Evolutionary conservation across 345 rosid species (phyloP).

Genomic region (Clarkia xantiana): DNA sequence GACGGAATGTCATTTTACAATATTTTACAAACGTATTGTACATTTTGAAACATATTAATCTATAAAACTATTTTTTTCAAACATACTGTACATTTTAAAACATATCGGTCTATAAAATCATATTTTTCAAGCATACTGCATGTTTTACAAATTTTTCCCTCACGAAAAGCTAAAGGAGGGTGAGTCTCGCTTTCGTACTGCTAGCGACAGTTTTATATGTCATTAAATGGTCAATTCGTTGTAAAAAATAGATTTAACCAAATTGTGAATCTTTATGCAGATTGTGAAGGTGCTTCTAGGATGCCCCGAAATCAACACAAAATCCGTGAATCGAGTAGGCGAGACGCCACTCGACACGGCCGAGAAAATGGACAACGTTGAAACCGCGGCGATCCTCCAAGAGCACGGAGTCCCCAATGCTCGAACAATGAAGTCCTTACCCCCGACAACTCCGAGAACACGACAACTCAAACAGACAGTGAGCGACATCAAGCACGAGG

Average conservation of each 20-base stretch:
- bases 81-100: no score
- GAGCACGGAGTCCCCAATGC: conserved; percentile 8
- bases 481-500: conserved; percentile 8
- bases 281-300: conserved; percentile 6
- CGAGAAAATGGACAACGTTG: conserved; percentile 4
- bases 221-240: not conserved
- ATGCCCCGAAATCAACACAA: not conserved
- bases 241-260: not conserved
- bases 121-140: no score
- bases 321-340: not conserved
- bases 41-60: no score
- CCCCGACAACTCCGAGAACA: not conserved
- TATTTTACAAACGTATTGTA: no score
- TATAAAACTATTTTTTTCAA: no score
- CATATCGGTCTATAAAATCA: no score
- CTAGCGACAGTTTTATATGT: not conserved
- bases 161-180: conserved; percentile 7
- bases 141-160: no score
- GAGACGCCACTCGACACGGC: conserved; percentile 9
- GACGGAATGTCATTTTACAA: no score
- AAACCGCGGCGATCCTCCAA: not conserved
- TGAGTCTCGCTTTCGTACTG: not conserved
- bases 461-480: conserved; percentile 8
- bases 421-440: not conserved
- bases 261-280: not conserved